Conservation (phyloP, 1,284 basidiomycete genomes). For the Ceratobasidium sp. region DNA sequence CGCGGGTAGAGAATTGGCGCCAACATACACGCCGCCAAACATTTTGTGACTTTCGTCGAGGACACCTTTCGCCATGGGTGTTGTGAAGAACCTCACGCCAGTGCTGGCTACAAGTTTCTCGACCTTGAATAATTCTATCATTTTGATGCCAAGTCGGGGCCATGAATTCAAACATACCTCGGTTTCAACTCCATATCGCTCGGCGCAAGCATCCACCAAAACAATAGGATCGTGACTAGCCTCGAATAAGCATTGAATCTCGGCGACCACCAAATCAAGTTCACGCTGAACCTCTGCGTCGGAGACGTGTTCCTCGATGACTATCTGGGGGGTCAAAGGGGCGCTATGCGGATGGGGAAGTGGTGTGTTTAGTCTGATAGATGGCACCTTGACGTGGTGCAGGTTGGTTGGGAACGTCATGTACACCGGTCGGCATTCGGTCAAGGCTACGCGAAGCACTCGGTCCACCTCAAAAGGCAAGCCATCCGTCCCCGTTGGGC, state of each 20-base stretch:
- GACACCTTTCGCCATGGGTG: conserved; percentile 90
- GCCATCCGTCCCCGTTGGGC: conserved; percentile 17
- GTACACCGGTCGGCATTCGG: conserved; percentile 84
- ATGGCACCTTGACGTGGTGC: conserved; percentile 72
- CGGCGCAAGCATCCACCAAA: conserved; percentile 88
- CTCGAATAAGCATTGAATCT: conserved; percentile 71
- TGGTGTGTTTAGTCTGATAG: conserved; percentile 68
- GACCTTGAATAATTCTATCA: conserved; percentile 48
- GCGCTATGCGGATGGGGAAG: conserved; percentile 58
- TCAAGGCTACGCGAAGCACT: not conserved
- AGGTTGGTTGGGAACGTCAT: conserved; percentile 88
- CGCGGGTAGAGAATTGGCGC: conserved; percentile 73
- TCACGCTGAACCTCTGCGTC: conserved; percentile 47
- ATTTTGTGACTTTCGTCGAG: conserved; percentile 80
- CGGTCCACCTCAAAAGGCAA: not conserved
- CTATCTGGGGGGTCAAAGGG: conserved; percentile 39
- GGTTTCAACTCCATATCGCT: conserved; percentile 76
- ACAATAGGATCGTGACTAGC: conserved; percentile 75
- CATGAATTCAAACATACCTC: conserved; percentile 53
- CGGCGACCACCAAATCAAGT: conserved; percentile 75
- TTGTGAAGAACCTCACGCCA: conserved; percentile 76
- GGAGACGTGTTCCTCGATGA: conserved; percentile 39
- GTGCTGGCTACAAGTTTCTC: conserved; percentile 73
- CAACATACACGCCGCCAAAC: conserved; percentile 92
- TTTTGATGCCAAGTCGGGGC: not conserved